Base-by-base conservation (phyloP, 2,329 filamentous ascomycete species). In the Exserohilum rostratum region DNA sequence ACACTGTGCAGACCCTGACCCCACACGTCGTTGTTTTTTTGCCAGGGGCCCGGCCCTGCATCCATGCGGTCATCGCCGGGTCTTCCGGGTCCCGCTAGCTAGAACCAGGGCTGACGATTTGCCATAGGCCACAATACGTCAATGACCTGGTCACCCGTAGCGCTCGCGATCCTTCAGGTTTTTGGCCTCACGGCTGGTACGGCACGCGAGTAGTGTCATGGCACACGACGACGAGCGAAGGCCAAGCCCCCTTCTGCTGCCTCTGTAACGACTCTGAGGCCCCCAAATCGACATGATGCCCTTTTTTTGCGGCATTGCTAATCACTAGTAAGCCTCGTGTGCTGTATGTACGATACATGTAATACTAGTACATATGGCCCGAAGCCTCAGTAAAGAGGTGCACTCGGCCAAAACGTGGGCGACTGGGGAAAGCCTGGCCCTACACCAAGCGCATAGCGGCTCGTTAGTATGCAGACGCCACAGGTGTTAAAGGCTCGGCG, bases 111-210 rank as follows among this genome's bases (percentile, higher is more conserved):
- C 58, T 67, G 58, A 65, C 50, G 47, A 47, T 25, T 38, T 38
- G 48, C 34, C 12, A 18, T 49, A 72, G 69, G 64, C 13, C 69
- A 72, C 58, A 69, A 71, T 46, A 64, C 63, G 40, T 69, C 69
- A 63, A 70, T 70, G 67, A 69, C 62, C 43, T 72, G 68, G 65
- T 52, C 61, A 22, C 66, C 69, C 5, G 61, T 71, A 34, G 61
- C 67, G 30, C 64, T 72, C 9, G 65, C 64, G 5, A 59, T 71
- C 29, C 58, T 70, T 35, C 57, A 70, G 43, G 58, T 63, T 25
- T 69, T 71, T 46, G 62, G 64, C 20, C 48, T 70, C 31, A 62
- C 61, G 39, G 59, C 53, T 63, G 49, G 53, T 47, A 58, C 62
- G 48, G 50, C 60, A 34, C 50, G 42, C 37, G 39, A 50, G 55